Evolutionary conservation across 2,329 filamentous ascomycete genomes (phyloP).

Genomic region (Pseudomassariella vexata): DNA sequence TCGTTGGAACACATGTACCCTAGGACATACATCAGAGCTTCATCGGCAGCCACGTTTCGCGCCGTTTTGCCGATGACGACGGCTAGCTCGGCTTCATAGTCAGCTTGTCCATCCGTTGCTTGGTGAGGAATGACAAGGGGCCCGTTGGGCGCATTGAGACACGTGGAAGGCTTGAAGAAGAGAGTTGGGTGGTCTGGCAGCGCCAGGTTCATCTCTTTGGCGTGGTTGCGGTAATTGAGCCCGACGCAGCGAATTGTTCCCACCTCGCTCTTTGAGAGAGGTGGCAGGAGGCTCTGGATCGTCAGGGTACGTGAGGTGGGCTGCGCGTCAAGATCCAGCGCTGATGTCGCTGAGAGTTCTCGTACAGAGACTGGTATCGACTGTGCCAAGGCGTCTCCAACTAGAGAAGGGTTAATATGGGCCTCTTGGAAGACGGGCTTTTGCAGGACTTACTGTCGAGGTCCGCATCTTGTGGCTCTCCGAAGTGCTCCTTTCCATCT

Average conservation of each 20-base stretch:
- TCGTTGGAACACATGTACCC: slow-evolving; percentile 44
- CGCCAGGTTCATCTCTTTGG: slow-evolving; percentile 14
- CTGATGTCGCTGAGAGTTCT: slow-evolving; percentile 3
- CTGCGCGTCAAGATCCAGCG: slow-evolving; percentile 3
- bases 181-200: slow-evolving; percentile 20
- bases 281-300: slow-evolving; percentile 5
- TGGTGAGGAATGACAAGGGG: slow-evolving; percentile 31
- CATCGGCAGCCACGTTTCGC: slow-evolving; percentile 31
- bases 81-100: slow-evolving; percentile 32
- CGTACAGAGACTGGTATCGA: slow-evolving; percentile 4
- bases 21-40: slow-evolving; percentile 35
- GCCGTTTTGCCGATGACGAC: slow-evolving; percentile 12
- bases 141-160: slow-evolving; percentile 20
- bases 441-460: slow-evolving; percentile 3
- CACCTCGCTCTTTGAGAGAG: slow-evolving; percentile 5
- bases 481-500: slow-evolving; percentile 5
- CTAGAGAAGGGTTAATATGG: neutral
- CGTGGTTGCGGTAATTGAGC: slow-evolving; percentile 36
- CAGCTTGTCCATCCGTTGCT: slow-evolving; percentile 30
- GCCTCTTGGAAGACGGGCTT: neutral
- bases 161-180: slow-evolving; percentile 35
- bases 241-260: slow-evolving; percentile 9
- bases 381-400: slow-evolving; percentile 6
- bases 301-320: slow-evolving; percentile 1
- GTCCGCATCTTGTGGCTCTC: slow-evolving; percentile 6